Conservation (phyloP, 768 basidiomycete genomes). For the Naganishia randhawae region DNA sequence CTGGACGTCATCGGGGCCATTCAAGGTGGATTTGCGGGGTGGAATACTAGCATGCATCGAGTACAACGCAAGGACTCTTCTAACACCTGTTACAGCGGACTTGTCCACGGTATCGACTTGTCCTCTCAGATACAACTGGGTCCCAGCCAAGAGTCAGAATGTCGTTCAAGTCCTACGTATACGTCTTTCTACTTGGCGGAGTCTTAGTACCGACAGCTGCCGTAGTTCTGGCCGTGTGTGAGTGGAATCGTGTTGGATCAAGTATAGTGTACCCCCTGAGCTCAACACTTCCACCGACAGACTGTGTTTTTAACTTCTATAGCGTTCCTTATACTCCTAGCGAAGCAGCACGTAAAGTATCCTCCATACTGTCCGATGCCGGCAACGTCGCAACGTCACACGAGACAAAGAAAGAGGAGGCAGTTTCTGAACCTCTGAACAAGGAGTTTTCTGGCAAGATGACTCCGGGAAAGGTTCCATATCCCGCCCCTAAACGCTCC, state of each 20-base stretch:
- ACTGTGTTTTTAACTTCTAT: slow-evolving; percentile 8
- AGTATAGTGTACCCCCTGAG: not conserved
- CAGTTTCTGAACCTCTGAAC: not conserved
- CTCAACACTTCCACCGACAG: not conserved
- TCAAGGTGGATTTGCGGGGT: too few relatives aligned
- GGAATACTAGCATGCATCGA: too few relatives aligned
- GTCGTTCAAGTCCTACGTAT: slow-evolving; percentile 20
- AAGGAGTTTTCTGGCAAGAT: not conserved
- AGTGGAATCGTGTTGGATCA: slow-evolving; percentile 23
- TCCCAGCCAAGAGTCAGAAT: not conserved
- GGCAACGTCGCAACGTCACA: not conserved
- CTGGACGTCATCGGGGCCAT: too few relatives aligned
- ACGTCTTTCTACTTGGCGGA: slow-evolving; percentile 5
- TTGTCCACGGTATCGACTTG: too few relatives aligned
- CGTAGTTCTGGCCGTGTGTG: slow-evolving; percentile 39
- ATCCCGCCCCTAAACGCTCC: slow-evolving; percentile 11
- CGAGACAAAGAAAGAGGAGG: not conserved
- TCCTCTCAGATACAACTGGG: not conserved
- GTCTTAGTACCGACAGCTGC: not conserved
- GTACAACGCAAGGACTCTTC: too few relatives aligned
- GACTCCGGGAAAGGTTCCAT: not conserved
- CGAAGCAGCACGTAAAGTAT: slow-evolving; percentile 18
- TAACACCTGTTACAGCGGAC: too few relatives aligned
- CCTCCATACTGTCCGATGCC: not conserved
- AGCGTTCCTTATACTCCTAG: slow-evolving; percentile 5